Evolutionary conservation across 352 stramenopile species (phyloP), one percentile per base, ranked within the genome.

Genomic region (Phytopythium mirpurense): DNA sequence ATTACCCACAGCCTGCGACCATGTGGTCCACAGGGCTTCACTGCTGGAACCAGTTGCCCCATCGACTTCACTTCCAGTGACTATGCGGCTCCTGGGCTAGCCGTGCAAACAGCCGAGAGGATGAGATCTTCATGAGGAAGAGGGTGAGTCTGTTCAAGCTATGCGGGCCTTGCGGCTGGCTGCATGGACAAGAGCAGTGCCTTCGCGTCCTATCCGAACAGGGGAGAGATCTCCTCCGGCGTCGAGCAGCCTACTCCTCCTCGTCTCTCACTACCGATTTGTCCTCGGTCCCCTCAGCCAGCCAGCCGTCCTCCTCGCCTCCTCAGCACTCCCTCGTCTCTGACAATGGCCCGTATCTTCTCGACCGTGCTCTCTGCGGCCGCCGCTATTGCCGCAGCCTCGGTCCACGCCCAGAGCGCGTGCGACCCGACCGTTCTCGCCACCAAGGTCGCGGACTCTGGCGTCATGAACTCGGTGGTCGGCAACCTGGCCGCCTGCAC

Each of bases 271-370:
- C 27, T 38, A 24, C 32, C 15, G 18, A 40, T 38, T 51, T 23
- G 15, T 35, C 45, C 45, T 40, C 29, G 29, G 27, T 26, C 45
- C 31, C 9, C 9, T 7, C 45, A 41, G 29, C 5, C 32, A 10
- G 7, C 32, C 32, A 10, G 2, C 32, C 32, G 2, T 36, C 16
- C 11, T n/a, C 14, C 27, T 26, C 15, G 11, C 1, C 9, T 5
- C 26, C 26, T 24, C 26, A 12, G 16, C 15, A n/a, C 29, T 5
- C 0, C 15, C 26, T 27, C 27, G 15, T 9, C n/a, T 8, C 19
- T n/a, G 4, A 41, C 45, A 14, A 51, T 51, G 45, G 45, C 45
- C 29, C 45, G 45, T 29, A 37, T 51, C 45, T 37, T 29, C 19
- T 43, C 47, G n/a, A 29, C 34, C 47, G 35, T 43, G 14, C 18